Evolutionary conservation across 192 early-diverging fungal species (phyloP).

Genomic region (Diversispora eburnea): DNA sequence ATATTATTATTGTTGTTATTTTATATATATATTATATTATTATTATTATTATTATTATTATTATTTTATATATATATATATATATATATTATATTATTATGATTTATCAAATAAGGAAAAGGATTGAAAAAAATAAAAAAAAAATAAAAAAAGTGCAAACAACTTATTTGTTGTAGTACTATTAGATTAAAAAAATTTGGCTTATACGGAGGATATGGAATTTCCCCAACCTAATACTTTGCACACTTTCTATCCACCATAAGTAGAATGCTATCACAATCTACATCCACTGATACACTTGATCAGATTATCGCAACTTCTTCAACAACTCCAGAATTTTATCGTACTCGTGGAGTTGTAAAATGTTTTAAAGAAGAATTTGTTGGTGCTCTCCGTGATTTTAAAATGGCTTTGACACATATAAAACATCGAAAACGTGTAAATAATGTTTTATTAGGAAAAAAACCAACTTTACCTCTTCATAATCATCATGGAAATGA

Average conservation of each 20-base stretch:
- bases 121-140: neutral
- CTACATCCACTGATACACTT: constrained; percentile 25
- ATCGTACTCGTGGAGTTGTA: constrained; percentile 25
- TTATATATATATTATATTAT: no score
- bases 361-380: constrained; percentile 30
- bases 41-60: no score
- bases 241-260: constrained; percentile 16
- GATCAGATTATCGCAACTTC: constrained; percentile 23
- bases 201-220: neutral
- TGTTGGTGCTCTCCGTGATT: constrained; percentile 23
- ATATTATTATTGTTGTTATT: no score
- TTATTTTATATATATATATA: neutral
- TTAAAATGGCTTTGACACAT: constrained; percentile 24
- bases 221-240: constrained; percentile 23
- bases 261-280: constrained; percentile 29
- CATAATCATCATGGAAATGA: constrained; percentile 26
- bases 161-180: constrained; percentile 6
- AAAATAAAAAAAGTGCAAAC: neutral
- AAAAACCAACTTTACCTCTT: constrained; percentile 14
- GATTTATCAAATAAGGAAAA: neutral
- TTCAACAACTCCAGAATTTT: constrained; percentile 24
- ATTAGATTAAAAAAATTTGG: constrained; percentile 11
- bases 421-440: constrained; percentile 26
- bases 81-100: neutral
- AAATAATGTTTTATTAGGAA: constrained; percentile 19